phyloP scores from a whole-genome alignment of 2,329 filamentous ascomycete species.

The Berkeleyomyces basicola region DNA sequence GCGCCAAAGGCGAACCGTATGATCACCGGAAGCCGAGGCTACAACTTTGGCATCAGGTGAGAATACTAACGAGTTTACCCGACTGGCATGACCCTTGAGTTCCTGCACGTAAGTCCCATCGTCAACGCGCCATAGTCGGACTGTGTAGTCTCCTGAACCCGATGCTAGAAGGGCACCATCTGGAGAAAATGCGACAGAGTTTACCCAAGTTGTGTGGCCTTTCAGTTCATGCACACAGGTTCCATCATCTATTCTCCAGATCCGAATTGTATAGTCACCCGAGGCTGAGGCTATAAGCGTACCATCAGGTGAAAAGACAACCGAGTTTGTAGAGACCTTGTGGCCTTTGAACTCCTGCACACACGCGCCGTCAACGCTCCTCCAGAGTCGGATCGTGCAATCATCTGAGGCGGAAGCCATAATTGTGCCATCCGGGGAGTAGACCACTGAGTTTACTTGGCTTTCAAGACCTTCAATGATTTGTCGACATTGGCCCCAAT shows the following conservation, averaged over 20 bases:
- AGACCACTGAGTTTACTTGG: not conserved
- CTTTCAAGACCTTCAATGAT: not conserved
- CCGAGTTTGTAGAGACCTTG: too few species aligned
- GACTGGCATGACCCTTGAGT: too few species aligned
- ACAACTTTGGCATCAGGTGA: too few species aligned
- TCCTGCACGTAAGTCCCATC: too few species aligned
- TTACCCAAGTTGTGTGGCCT: not conserved
- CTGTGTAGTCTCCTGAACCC: not conserved
- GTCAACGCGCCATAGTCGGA: too few species aligned
- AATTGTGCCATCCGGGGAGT: not conserved
- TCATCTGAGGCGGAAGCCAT: too few species aligned
- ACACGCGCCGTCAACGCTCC: too few species aligned
- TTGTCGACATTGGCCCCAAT: not conserved
- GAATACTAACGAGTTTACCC: too few species aligned
- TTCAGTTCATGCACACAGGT: not conserved
- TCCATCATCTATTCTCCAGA: not conserved
- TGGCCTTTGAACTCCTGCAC: too few species aligned
- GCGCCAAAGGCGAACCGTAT: too few species aligned
- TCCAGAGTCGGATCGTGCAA: too few species aligned
- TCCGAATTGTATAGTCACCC: not conserved
- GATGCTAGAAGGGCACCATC: not conserved
- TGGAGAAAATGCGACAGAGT: not conserved
- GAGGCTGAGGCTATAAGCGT: not conserved
- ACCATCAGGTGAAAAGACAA: not conserved
- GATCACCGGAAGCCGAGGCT: too few species aligned